Conservation (phyloP, 805 yeast genomes). For the Yarrowia osloensis region DNA sequence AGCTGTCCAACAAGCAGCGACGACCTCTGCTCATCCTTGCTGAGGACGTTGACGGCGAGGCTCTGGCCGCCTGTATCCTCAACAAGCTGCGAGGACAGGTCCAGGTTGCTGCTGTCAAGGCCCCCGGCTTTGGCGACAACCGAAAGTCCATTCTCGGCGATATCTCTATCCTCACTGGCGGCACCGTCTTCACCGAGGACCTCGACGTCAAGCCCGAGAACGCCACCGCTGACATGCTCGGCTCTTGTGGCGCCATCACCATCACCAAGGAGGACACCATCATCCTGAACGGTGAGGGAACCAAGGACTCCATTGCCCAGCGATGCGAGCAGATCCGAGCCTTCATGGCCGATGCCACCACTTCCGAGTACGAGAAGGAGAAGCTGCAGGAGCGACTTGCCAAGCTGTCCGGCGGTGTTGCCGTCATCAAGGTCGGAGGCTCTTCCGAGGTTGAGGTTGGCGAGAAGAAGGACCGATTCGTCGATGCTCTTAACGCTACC, state of each 20-base stretch:
- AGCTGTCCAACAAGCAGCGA: constrained; percentile 87
- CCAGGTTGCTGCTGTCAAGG: constrained; percentile 94
- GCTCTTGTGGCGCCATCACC: constrained; percentile 87
- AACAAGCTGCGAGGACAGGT: constrained; percentile 98
- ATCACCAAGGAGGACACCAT: constrained; percentile 96
- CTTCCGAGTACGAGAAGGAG: constrained; percentile 89
- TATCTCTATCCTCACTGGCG: constrained; percentile 91
- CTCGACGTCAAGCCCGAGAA: constrained; percentile 93
- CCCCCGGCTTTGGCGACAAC: constrained; percentile 99
- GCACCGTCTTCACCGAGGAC: constrained; percentile 85
- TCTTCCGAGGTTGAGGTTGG: constrained; percentile 96
- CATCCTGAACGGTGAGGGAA: constrained; percentile 87
- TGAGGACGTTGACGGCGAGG: constrained; percentile 97
- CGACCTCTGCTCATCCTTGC: constrained; percentile 92
- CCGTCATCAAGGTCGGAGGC: constrained; percentile 97
- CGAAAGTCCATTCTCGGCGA: constrained; percentile 95
- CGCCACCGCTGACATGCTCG: constrained; percentile 85
- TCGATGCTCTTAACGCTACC: constrained; percentile 97
- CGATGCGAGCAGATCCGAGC: constrained; percentile 94
- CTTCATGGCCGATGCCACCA: constrained; percentile 69
- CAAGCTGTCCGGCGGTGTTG: constrained; percentile 97
- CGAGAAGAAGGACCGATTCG: constrained; percentile 98
- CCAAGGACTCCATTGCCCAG: constrained; percentile 72
- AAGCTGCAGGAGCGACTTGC: constrained; percentile 97
- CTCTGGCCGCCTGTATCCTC: constrained; percentile 94